Percentiles rank a stretch among this genome's conserved stretches.
phyloP scores from a whole-genome alignment of 805 yeast species.

The Kodamaea kaohsiungensis region DNA sequence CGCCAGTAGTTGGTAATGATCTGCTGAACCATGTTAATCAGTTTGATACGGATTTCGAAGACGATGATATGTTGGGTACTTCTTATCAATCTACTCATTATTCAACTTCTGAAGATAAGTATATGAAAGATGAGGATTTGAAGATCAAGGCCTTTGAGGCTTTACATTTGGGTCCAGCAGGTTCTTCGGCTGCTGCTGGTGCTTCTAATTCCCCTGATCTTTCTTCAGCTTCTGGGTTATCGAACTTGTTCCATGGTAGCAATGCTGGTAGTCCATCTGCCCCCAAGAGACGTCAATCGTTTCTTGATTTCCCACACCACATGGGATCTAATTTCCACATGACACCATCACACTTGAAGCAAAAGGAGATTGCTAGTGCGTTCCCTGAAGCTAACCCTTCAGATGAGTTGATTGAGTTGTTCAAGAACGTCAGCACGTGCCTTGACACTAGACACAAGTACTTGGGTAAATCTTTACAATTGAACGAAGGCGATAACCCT shows the following conservation, averaged over 20 bases:
- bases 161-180: conserved; percentile 24
- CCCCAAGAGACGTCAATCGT: conserved; percentile 35
- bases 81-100: conserved; percentile 53
- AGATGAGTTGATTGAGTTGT: conserved; percentile 64
- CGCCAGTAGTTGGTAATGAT: not conserved
- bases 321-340: conserved; percentile 8
- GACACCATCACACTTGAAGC: conserved; percentile 11
- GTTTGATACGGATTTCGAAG: conserved; percentile 9
- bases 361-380: conserved; percentile 14
- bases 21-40: conserved; percentile 5
- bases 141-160: conserved; percentile 60
- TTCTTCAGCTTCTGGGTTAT: conserved; percentile 45
- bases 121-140: conserved; percentile 66
- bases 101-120: conserved; percentile 64
- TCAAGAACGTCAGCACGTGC: conserved; percentile 62
- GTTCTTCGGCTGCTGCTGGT: not conserved
- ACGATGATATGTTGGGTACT: conserved; percentile 30
- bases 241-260: not conserved
- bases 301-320: conserved; percentile 39
- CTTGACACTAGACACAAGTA: conserved; percentile 76
- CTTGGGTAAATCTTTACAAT: conserved; percentile 66
- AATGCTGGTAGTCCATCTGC: not conserved
- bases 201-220: conserved; percentile 25
- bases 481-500: conserved; percentile 69
- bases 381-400: conserved; percentile 60